Evolutionary conservation across 495 filamentous ascomycete genomes (phyloP).

Genomic region (Cercophora sp.): DNA sequence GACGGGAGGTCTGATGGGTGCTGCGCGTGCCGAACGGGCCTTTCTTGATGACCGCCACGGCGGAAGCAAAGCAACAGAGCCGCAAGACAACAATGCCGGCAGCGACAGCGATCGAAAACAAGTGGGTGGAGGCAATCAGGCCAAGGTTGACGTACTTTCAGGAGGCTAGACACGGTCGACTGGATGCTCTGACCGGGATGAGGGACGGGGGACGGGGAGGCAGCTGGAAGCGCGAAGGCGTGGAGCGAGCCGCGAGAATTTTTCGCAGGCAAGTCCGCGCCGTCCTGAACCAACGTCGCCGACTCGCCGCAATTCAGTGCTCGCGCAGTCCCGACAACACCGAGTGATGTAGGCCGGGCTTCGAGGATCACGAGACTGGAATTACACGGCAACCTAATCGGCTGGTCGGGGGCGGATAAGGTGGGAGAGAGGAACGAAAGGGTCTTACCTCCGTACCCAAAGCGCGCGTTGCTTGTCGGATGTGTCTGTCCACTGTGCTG

Average conservation of each 20-base stretch:
- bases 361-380: constrained; percentile 30
- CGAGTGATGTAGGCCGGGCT: constrained; percentile 20
- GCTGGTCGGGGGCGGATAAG: constrained; percentile 31
- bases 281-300: constrained; percentile 9
- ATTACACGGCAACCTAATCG: constrained; percentile 23
- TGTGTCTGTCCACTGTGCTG: constrained; percentile 26
- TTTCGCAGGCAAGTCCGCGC: constrained; percentile 27
- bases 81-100: background rate
- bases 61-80: too few species aligned
- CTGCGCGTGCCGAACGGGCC: too few species aligned
- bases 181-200: constrained; percentile 8
- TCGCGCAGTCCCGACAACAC: constrained; percentile 23
- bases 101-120: constrained; percentile 7
- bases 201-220: constrained; percentile 15
- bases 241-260: constrained; percentile 28
- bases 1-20: constrained; percentile 2
- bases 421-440: constrained; percentile 31
- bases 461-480: constrained; percentile 30
- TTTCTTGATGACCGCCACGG: too few species aligned
- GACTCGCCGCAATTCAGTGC: constrained; percentile 20
- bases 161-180: constrained; percentile 4
- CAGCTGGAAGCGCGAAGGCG: constrained; percentile 5
- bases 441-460: constrained; percentile 38
- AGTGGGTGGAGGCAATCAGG: constrained; percentile 29
- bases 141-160: constrained; percentile 22